Evolutionary conservation across 2,329 filamentous ascomycete genomes (phyloP), one percentile per base, ranked within the genome.

Genomic region (Nigrospora oryzae): DNA sequence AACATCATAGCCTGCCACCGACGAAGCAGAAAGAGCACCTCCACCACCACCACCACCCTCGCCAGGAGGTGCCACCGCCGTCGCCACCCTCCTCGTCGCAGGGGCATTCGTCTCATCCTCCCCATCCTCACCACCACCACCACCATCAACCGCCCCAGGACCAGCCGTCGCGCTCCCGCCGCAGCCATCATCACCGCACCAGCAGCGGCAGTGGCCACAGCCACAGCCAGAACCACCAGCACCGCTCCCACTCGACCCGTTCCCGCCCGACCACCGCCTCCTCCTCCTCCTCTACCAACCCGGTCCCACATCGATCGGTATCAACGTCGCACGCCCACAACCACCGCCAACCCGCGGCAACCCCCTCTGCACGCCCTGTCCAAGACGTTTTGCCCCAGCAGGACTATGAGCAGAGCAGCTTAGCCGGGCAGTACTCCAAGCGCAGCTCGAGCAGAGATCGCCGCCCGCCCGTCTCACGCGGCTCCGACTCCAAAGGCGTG

Each of bases 321-420:
- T 60, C 56, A 17, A 45, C 38, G 15, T 58, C 54, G 8, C 56
- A 57, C 15, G 10, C 40, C 52, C 53, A 57, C 40, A 52, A 51
- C 39, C 56, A 56, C 49, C 63, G 56, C 37, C 59, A 62, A 50
- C 58, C 55, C 48, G 59, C 56, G 47, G 57, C 53, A 55, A 51
- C 62, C 33, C 68, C 68, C 23, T 66, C 67, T 36, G 61, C 64
- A 45, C 68, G 66, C 50, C 64, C 68, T 48, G 56, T 64, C 40
- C 67, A 71, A 50, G 66, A 75, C 45, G 54, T 66, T 37, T 55
- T 68, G 43, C 67, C 69, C 44, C 80, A 84, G 57, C 74, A 83
- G 63, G 86, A 93, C 66, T 83, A 82, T 70, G 87, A 91, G 67
- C 76, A 82, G 56, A 72, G 75, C 56, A 83, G 83, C 69, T 64